These are phyloP conservation scores for Skeletonema potamos DNA, from an alignment of 108 stramenopile genomes.

Conservation along the genomic window DNA sequence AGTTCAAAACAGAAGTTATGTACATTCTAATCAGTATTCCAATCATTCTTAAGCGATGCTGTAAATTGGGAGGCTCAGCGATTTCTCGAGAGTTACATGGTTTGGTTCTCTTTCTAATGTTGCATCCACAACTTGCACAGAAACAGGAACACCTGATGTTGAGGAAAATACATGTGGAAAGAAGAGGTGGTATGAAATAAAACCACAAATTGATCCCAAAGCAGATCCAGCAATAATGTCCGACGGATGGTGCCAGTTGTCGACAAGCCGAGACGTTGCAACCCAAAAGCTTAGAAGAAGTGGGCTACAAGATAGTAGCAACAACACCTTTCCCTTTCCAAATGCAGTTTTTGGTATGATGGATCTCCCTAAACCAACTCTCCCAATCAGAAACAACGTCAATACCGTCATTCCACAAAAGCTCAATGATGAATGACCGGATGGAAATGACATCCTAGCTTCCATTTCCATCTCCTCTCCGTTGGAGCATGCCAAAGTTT, in stretches of 20 bases:
- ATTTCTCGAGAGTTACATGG: slow-evolving; percentile 17
- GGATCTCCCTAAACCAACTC: slow-evolving; percentile 31
- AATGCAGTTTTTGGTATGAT: slow-evolving; percentile 10
- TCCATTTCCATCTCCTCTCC: slow-evolving; percentile 52
- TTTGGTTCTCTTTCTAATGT: slow-evolving; percentile 3
- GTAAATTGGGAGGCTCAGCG: slow-evolving; percentile 10
- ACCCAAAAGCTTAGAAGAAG: slow-evolving; percentile 39
- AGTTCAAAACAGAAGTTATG: background rate
- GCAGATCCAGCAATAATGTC: slow-evolving; percentile 77
- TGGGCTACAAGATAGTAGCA: slow-evolving; percentile 19
- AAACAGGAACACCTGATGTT: slow-evolving; percentile 56
- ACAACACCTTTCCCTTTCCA: slow-evolving; percentile 11
- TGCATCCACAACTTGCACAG: slow-evolving; percentile 7
- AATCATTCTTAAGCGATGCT: background rate
- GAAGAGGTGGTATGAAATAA: slow-evolving; percentile 66
- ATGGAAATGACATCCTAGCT: slow-evolving; percentile 75
- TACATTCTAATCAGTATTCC: background rate
- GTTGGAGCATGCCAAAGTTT: slow-evolving; percentile 52
- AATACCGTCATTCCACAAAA: slow-evolving; percentile 70
- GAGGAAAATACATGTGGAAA: slow-evolving; percentile 54
- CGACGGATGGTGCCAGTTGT: slow-evolving; percentile 85
- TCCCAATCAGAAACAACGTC: slow-evolving; percentile 61
- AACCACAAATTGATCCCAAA: slow-evolving; percentile 54
- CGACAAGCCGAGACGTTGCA: slow-evolving; percentile 41
- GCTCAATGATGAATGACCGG: slow-evolving; percentile 70